Conservation (phyloP, 208 protist genomes). For the Leishmania lainsoni region DNA sequence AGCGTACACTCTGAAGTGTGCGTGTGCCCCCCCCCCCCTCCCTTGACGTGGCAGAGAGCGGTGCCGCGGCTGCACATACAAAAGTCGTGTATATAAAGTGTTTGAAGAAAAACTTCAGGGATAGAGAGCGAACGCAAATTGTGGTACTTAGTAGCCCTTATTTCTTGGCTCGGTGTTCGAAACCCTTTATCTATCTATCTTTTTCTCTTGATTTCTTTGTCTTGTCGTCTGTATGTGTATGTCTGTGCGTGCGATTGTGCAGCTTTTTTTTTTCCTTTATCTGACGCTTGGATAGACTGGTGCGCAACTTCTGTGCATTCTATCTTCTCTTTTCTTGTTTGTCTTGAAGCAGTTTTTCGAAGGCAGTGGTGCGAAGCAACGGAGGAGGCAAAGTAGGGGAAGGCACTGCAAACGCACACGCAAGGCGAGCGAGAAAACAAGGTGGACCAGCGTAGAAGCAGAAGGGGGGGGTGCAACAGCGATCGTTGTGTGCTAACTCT, state of each 20-base stretch:
- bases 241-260: neutral
- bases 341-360: neutral
- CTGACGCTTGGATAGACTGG: neutral
- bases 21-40: neutral
- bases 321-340: neutral
- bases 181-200: neutral
- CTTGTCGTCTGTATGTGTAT: neutral
- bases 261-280: neutral
- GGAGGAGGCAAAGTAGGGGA: neutral
- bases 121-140: neutral
- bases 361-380: neutral
- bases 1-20: neutral
- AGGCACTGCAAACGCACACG: neutral
- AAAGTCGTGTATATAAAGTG: conserved; percentile 1
- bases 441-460: neutral
- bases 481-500: neutral
- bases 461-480: neutral
- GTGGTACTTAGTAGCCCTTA: neutral
- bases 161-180: neutral
- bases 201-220: neutral
- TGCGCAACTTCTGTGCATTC: neutral
- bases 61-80: neutral
- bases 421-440: neutral
- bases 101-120: neutral
- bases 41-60: neutral